Evolutionary conservation across 164 flowering plant species (phyloP), one percentile per base, ranked within the genome.

Genomic region (Cinnamomum chago): DNA sequence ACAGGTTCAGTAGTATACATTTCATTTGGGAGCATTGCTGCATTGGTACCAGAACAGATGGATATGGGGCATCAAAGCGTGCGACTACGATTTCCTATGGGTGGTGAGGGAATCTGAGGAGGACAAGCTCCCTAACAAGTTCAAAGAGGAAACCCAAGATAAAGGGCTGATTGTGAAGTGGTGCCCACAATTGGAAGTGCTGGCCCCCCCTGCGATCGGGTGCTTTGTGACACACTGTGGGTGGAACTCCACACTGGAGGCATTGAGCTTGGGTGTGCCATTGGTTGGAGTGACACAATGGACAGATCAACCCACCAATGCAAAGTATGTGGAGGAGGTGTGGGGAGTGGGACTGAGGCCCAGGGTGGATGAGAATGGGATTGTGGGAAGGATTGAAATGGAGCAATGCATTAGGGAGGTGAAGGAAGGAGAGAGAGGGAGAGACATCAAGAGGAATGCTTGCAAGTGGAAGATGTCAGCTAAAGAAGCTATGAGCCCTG

Each of bases 181-280:
- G 88, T 73, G 85, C 75, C 70, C 77, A 3, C 86, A 84, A 50
- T 50, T 82, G 30, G 79, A 85, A 27, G 84, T 84, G 52, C 55
- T 85, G 20, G 77, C 84, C 1, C 76, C 75, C n/a, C 10, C n/a
- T 33, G 80, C 85, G 0, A 72, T 82, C 12, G 85, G 86, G 35
- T 83, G 85, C 50, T 85, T 85, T 58, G 24, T 85, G 18, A 75
- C 81, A 1, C 88, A 85, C 65, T 73, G 85, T 65, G 85, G 86
- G 3, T 85, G 86, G 86, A 85, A 85, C 62, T 85, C 85, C 51
- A 79, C 76, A 1, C 12, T 77, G n/a, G 87, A 84, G 73, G 80
- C 81, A n/a, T 65, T 84, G 73, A 70, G 72, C 13, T 65, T 76
- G 70, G 85, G 85, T 2, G 84, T 84, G 65, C 87, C 85, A 5